Percentiles rank a stretch among this genome's conserved stretches.
phyloP scores from a whole-genome alignment of 768 basidiomycete genomes.

The Mycena leptocephala region DNA sequence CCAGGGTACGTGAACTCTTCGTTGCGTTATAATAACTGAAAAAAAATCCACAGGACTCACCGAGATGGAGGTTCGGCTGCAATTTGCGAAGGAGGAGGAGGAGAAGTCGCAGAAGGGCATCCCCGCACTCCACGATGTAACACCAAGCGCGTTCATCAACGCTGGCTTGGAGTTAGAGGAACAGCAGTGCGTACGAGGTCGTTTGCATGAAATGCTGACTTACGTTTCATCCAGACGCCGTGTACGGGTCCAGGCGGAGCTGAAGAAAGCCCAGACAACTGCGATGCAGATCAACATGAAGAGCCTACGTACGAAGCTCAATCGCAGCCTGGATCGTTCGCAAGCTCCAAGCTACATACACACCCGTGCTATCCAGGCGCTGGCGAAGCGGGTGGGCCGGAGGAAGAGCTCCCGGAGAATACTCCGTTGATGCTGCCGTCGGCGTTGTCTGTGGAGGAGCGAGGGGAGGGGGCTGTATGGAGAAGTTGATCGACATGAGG shows the following conservation, averaged over 20 bases:
- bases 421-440: not conserved
- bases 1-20: not conserved
- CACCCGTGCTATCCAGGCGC: not conserved
- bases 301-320: not conserved
- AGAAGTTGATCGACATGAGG: not conserved
- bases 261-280: conserved; percentile 1
- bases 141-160: conserved; percentile 30
- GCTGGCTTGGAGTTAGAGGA: conserved; percentile 33
- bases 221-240: not conserved
- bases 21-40: too few species aligned
- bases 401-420: not conserved
- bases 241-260: not conserved
- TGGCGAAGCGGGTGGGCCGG: not conserved
- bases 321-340: not conserved
- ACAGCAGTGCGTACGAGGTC: conserved; percentile 36
- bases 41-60: conserved; percentile 31
- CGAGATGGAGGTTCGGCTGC: conserved; percentile 18
- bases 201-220: too few species aligned
- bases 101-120: conserved; percentile 21
- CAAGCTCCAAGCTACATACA: not conserved
- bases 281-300: not conserved
- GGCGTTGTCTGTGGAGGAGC: too few species aligned
- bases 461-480: too few species aligned
- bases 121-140: conserved; percentile 27
- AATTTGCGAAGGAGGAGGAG: conserved; percentile 11